A percentile compares a stretch with the other conserved stretches of the same genome.
phyloP scores from a whole-genome alignment of 2,329 filamentous ascomycete genomes.

The Laburnicola sp. region DNA sequence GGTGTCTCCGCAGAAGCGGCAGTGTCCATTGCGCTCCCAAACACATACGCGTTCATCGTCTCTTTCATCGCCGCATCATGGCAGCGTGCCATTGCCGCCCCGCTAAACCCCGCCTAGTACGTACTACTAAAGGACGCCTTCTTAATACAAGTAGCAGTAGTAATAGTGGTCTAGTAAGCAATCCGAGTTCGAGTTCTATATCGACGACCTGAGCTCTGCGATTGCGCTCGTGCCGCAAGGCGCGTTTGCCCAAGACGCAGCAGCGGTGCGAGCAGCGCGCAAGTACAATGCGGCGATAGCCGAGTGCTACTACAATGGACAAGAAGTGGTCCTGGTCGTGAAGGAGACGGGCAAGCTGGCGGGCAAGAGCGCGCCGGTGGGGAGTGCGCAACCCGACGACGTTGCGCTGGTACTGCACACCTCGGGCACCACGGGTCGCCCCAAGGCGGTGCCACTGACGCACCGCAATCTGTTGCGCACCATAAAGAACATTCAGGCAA shows the following conservation, averaged over 20 bases:
- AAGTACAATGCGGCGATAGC: slow-evolving; percentile 84
- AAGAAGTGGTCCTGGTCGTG: slow-evolving; percentile 73
- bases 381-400: slow-evolving; percentile 71
- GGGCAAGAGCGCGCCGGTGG: slow-evolving; percentile 53
- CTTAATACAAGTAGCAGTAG: too few species aligned
- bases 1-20: slow-evolving; percentile 70
- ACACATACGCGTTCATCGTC: slow-evolving; percentile 86
- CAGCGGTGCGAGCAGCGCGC: slow-evolving; percentile 74
- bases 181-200: slow-evolving; percentile 89
- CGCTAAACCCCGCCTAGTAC: slow-evolving; percentile 87
- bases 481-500: slow-evolving; percentile 80
- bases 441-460: slow-evolving; percentile 79
- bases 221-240: slow-evolving; percentile 76
- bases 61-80: slow-evolving; percentile 84
- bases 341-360: slow-evolving; percentile 73
- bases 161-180: too few species aligned
- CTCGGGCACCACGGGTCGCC: slow-evolving; percentile 80
- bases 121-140: too few species aligned
- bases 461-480: slow-evolving; percentile 80
- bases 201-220: slow-evolving; percentile 80
- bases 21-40: slow-evolving; percentile 80
- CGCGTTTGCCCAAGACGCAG: slow-evolving; percentile 65
- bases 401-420: slow-evolving; percentile 82
- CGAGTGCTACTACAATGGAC: slow-evolving; percentile 78
- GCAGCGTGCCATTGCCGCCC: slow-evolving; percentile 81